phyloP scores from a whole-genome alignment of 2,329 filamentous ascomycete species.

The Neofusicoccum parvum region DNA sequence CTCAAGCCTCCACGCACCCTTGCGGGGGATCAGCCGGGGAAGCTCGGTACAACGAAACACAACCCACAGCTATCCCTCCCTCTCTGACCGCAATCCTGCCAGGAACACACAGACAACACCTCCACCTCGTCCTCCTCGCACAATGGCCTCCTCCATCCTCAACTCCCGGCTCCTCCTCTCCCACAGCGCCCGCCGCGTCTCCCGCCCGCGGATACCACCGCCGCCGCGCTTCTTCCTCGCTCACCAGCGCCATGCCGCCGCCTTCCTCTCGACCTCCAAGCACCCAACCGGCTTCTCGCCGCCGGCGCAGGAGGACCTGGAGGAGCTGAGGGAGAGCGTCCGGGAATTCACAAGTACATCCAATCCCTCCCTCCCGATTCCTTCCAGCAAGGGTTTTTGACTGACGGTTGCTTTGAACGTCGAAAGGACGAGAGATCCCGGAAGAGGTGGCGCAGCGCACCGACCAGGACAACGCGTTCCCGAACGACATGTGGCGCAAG shows the following conservation, averaged over 20 bases:
- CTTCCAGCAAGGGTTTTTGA: no score
- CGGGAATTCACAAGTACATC: conserved; percentile 69
- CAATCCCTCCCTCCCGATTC: no score
- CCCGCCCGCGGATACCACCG: neutral
- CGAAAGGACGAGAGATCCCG: conserved; percentile 69
- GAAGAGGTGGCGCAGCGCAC: conserved; percentile 79
- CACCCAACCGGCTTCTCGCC: conserved; percentile 68
- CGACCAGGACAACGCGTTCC: conserved; percentile 87
- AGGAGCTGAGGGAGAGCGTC: conserved; percentile 79
- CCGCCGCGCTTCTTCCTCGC: neutral
- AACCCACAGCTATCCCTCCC: neutral
- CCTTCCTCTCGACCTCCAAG: conserved; percentile 45
- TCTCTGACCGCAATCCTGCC: neutral
- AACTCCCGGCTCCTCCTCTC: conserved; percentile 3
- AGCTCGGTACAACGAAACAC: neutral
- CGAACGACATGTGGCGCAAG: conserved; percentile 89
- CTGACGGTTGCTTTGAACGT: no score
- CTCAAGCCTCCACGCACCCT: neutral
- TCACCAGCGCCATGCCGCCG: neutral
- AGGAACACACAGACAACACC: neutral
- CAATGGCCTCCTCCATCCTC: conserved; percentile 6
- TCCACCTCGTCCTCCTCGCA: no score
- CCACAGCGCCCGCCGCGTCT: conserved; percentile 9
- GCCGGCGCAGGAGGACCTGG: conserved; percentile 71
- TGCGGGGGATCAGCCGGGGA: conserved; percentile 7